Base-by-base conservation (phyloP, 495 filamentous ascomycete genomes). In the Durotheca rogersii region DNA sequence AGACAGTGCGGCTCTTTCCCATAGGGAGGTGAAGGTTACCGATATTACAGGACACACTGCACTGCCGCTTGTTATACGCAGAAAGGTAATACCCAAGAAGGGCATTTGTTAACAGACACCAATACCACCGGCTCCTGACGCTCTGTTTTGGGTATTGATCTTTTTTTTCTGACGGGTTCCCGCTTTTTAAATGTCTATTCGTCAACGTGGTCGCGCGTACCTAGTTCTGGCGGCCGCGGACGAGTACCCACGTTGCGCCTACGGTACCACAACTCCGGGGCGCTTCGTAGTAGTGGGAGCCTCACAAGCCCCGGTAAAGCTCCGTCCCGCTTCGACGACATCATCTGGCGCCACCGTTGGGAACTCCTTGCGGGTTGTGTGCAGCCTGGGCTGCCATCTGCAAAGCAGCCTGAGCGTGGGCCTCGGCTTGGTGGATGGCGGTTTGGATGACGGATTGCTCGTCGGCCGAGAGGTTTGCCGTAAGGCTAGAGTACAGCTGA, bases 401-500 rank as follows among this genome's bases (percentile, higher is more conserved):
- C 14, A 51, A 33, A 40, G 65, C 64, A 25, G 73, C 67, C 38
- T 68, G 65, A 31, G 69, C 72, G 37, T 73, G 65, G 4, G 61
- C 61, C 19, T 94, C 87, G 11, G 91, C 91, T 67, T 90, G 84
- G 51, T 89, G 81, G 58, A 92, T 79, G 27, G 92, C 90, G 19
- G 74, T 78, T 62, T 90, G 82, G 44, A 98, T 78, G 44, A 95
- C 72, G 51, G 78, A 78, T 67, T 94, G 87, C 61, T 98, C 92
- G 11, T 93, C 88, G 6, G 81, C 72, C 25, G 78, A 83, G 14
- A 98, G 82, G 42, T 86, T 84, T 46, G 84, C 81, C 23, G 89
- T 89, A 47, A 98, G 74, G 37, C 69, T 82, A 3, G 87, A 78
- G 63, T 96, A 97, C 23, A 96, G 84, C 53, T 89, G 85, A 1